Percentiles rank a stretch among this genome's conserved stretches.
phyloP scores from a whole-genome alignment of 768 basidiomycete species.

The Amanita exitialis region DNA sequence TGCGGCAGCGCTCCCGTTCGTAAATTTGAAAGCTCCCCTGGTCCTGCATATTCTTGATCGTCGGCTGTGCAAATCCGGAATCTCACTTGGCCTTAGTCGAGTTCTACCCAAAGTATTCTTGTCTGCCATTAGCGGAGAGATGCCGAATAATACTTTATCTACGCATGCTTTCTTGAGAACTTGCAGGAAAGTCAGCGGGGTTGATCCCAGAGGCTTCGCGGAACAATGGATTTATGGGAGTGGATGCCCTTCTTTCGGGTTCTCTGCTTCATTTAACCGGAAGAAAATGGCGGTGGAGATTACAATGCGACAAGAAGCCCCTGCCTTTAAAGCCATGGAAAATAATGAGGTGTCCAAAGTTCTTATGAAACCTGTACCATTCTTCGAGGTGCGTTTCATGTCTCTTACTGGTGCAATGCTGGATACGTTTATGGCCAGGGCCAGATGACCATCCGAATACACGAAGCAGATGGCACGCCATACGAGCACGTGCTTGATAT shows the following conservation, averaged over 20 bases:
- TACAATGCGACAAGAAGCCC: slow-evolving; percentile 82
- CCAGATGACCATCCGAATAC: slow-evolving; percentile 97
- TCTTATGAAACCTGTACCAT: slow-evolving; percentile 70
- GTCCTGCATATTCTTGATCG: slow-evolving; percentile 94
- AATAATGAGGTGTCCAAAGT: slow-evolving; percentile 57
- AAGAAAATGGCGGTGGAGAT: slow-evolving; percentile 99
- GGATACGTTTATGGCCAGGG: slow-evolving; percentile 40
- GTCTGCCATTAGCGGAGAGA: slow-evolving; percentile 86
- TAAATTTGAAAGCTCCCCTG: slow-evolving; percentile 93
- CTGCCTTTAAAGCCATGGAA: slow-evolving; percentile 65
- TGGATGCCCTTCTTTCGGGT: slow-evolving; percentile 86
- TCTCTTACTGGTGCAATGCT: background rate
- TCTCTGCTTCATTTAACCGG: slow-evolving; percentile 87
- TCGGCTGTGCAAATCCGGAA: slow-evolving; percentile 89
- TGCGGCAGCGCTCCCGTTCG: slow-evolving; percentile 65
- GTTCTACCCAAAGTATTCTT: slow-evolving; percentile 93
- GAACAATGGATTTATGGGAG: slow-evolving; percentile 99
- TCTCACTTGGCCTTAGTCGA: slow-evolving; percentile 87
- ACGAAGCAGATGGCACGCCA: slow-evolving; percentile 98
- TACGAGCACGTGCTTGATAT: slow-evolving; percentile 98
- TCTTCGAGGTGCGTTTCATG: slow-evolving; percentile 63
- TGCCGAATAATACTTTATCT: slow-evolving; percentile 75
- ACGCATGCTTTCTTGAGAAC: slow-evolving; percentile 86
- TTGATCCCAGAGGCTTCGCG: slow-evolving; percentile 85
- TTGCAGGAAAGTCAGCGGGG: slow-evolving; percentile 89